Base-by-base conservation (phyloP, 2,329 filamentous ascomycete genomes). In the Ilyonectria robusta region DNA sequence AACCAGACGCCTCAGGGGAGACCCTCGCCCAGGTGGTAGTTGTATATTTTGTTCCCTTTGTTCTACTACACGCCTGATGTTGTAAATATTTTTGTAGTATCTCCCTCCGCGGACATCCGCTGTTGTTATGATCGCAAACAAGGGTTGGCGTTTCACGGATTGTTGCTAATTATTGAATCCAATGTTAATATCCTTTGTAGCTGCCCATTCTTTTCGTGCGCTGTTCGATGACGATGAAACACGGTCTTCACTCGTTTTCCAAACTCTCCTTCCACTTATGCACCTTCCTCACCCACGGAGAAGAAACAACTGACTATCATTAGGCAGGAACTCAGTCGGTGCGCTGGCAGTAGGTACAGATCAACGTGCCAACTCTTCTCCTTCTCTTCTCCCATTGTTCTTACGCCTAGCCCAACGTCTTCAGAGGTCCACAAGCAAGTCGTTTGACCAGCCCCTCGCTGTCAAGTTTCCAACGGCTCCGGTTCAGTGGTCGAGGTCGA, bases 1-100 rank as follows among this genome's bases (percentile, higher is more conserved):
- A 78, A 77, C 37, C 75, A 80, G 46, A 74, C 78, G 64, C 76
- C 77, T 19, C 78, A 81, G 60, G 85, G 86, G 69, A 80, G 84
- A 70, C 84, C 83, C 47, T 83, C 84, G 31, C 70, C 75, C 13
- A 73, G 76, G 35, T 77, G 75, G 73, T 79, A 77, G 65, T n/a
- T 35, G 37, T 56, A 15, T 40, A 51, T 31, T 23, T 23, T 33
- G 44, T 37, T 31, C 6, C 15, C n/a, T 55, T 23, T 58, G 29
- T 46, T 55, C 56, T 61, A 35, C n/a, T 33, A 54, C 5, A 29
- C 31, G 26, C 53, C 60, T 33, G 51, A 23, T 46, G 55, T 63
- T 65, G 19, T 65, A 54, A 66, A 59, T 44, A 40, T 58, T 68
- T 37, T 23, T 4, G 9, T n/a, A n/a, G 50, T 42, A 42, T 23